Evolutionary conservation across 2,329 filamentous ascomycete species (phyloP), one percentile per base, ranked within the genome.

Genomic region (Diatrype stigma): DNA sequence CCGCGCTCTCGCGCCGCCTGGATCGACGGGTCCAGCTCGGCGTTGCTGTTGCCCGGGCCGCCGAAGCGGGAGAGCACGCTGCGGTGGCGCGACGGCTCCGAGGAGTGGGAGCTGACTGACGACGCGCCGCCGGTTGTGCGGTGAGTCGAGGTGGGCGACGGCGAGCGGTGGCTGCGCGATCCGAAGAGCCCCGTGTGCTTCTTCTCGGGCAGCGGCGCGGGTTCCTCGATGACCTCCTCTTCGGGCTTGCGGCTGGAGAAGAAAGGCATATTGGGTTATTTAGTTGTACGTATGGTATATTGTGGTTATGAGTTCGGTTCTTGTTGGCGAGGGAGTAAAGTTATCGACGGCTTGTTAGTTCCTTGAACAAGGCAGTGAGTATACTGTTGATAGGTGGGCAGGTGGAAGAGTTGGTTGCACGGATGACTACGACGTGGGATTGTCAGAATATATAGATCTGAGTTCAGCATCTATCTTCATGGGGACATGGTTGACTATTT

Each of bases 11-110:
- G 74, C 0, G 85, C 85, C 21, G 78, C 73, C 1, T 78, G 60
- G 61, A 89, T 87, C 56, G 74, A 79, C 0, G 83, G 81, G 67
- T 89, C 85, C 55, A 84, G 75, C 44, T 77, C 71, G 45, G 69
- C 60, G 53, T 70, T 59, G 56, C 65, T 70, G 59, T 79, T 72
- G 51, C 71, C 59, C 46, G 26, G 26, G 26, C 75, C 73, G 51
- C 77, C 72, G 47, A 67, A 69, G 42, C 73, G 72, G 32, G 70
- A 69, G 3, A 79, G 64, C 6, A 78, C 67, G 40, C 73, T 68
- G 51, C 70, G 63, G 49, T 64, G 64, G 45, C 57, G 63, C 56
- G 63, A 61, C 2, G 51, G 47, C 38, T 49, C 54, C 50, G 63
- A 65, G 46, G 52, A 50, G 19, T 56, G 56, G 14, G 62, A 62